Evolutionary conservation across 441 rosid genomes (phyloP), one percentile per base, ranked within the genome.

Genomic region (Adansonia grandidieri): DNA sequence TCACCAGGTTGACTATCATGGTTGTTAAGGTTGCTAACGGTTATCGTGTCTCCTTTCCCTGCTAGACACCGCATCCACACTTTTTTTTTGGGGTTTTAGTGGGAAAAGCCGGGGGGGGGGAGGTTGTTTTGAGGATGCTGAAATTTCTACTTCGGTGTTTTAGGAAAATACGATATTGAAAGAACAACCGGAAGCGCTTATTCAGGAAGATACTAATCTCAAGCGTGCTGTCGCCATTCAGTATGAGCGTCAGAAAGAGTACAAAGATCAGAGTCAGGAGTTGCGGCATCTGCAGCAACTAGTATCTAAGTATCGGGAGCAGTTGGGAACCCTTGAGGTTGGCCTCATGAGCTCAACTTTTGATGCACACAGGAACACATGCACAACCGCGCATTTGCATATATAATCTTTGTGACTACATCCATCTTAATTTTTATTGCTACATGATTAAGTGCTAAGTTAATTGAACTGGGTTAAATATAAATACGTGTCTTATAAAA

Each of bases 201-300:
- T 91, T 64, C 97, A 91, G 64, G 96, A 95, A 80, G 93, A 95
- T 78, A 51, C 86, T 42, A 78, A 92, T 69, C 95, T 95, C 17
- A 95, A 95, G 84, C 86, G 96, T 67, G 97, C 98, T 20, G 96
- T 95, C 28, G 73, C 91, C 42, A 90, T 91, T 68, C 98, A 95
- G 83, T 96, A 95, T 80, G 96, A 92, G 86, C 90, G 96, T 73
- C 98, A 90, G 81, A 95, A 80, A 76, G 97, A 90, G 78, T 78
- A 71, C 28, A 94, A 91, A 66, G 87, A 88, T 71, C 87, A 82
- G 83, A 84, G 80, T 72, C 90, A 88, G 77, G 97, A 95, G 78
- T 73, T 93, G 84, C 90, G 90, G 86, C 91, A 88, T 78, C 50
- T 5, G 50, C 6, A 45, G 6, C 9, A 45, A 8, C 50, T 45